Conservation (phyloP, 345 rosid genomes). For the Eucalyptus curtisii region DNA sequence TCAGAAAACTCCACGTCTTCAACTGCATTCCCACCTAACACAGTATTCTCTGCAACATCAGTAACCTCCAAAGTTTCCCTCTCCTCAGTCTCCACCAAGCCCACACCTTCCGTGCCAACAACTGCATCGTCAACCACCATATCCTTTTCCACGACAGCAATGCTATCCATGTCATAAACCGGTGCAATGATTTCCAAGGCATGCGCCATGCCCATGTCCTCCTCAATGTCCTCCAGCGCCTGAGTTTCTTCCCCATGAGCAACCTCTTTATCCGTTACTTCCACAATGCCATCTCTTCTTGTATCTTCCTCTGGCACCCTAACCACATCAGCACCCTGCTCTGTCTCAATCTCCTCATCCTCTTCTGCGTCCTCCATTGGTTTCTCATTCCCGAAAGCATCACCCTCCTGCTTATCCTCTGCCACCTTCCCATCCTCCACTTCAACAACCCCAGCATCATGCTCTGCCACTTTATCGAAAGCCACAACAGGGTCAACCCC, state of each 20-base stretch:
- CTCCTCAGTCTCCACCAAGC: background rate
- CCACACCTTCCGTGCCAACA: background rate
- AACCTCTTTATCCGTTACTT: background rate
- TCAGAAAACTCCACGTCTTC: background rate
- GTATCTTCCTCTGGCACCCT: background rate
- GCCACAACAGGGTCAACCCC: background rate
- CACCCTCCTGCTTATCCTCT: background rate
- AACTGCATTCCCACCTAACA: constrained; percentile 1
- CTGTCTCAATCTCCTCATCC: background rate
- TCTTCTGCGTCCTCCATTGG: background rate
- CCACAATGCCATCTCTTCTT: background rate
- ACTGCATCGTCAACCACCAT: background rate
- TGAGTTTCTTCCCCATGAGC: background rate
- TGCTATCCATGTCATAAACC: background rate
- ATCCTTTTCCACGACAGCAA: background rate
- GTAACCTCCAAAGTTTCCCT: background rate
- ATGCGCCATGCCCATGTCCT: background rate
- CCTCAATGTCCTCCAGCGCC: background rate
- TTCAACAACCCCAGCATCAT: background rate
- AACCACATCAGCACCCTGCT: background rate
- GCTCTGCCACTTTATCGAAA: background rate
- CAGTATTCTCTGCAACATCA: background rate
- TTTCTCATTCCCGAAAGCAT: background rate
- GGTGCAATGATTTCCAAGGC: background rate
- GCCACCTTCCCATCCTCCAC: background rate